Evolutionary conservation across 208 protist species (phyloP).

Genomic region (Herpetomonas tarakana): DNA sequence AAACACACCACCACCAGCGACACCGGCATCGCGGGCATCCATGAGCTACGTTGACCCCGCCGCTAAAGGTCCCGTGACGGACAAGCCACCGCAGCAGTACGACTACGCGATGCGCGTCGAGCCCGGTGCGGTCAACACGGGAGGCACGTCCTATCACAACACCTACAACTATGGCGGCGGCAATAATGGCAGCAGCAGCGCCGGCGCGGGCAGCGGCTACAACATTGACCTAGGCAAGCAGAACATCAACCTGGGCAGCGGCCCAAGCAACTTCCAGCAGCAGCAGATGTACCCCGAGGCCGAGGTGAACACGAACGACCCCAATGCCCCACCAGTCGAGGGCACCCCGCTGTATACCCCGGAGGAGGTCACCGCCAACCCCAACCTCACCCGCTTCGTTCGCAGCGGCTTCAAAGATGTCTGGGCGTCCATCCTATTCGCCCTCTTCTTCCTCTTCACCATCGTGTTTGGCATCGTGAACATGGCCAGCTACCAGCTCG

Average conservation of each 20-base stretch:
- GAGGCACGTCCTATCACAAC: no score
- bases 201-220: background rate
- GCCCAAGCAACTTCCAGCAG: background rate
- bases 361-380: conserved; percentile 25
- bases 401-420: conserved; percentile 67
- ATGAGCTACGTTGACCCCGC: no score
- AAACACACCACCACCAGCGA: no score
- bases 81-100: background rate
- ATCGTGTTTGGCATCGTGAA: conserved; percentile 60
- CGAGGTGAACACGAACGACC: conserved; percentile 24
- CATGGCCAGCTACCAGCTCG: conserved; percentile 30
- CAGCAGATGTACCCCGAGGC: conserved; percentile 29
- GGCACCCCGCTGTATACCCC: conserved; percentile 59
- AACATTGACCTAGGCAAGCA: conserved; percentile 1
- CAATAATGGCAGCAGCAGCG: background rate
- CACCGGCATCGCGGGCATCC: no score
- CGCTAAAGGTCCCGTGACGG: no score
- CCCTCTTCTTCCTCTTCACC: conserved; percentile 38
- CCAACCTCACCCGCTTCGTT: conserved; percentile 62
- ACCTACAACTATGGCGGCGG: background rate
- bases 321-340: conserved; percentile 26
- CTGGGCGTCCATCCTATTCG: conserved; percentile 66
- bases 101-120: background rate
- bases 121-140: background rate
- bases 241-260: conserved; percentile 4